Conservation (phyloP, 768 basidiomycete species). For the Scleroderma citrinum region DNA sequence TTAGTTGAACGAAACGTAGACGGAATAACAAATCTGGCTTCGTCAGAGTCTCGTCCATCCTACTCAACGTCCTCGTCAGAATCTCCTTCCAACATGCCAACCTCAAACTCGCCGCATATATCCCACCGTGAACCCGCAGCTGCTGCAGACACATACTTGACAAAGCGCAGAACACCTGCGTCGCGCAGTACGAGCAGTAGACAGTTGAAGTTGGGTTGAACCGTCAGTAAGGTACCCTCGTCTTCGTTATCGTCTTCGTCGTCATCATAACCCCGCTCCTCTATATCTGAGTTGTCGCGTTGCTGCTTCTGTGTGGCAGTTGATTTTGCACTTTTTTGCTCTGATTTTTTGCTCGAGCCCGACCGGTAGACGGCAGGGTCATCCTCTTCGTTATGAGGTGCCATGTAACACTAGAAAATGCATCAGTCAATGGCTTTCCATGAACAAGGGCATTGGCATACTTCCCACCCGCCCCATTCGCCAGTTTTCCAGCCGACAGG, state of each 20-base stretch:
- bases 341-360: slow-evolving; percentile 35
- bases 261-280: slow-evolving; percentile 32
- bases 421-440: neutral
- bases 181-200: slow-evolving; percentile 87
- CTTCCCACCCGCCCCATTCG: slow-evolving; percentile 94
- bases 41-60: slow-evolving; percentile 5
- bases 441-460: slow-evolving; percentile 25
- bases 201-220: slow-evolving; percentile 86
- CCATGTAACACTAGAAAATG: slow-evolving; percentile 75
- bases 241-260: slow-evolving; percentile 41
- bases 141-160: slow-evolving; percentile 88
- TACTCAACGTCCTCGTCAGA: slow-evolving; percentile 38
- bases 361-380: slow-evolving; percentile 92
- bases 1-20: slow-evolving; percentile 22
- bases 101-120: slow-evolving; percentile 85
- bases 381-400: slow-evolving; percentile 90
- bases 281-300: slow-evolving; percentile 5
- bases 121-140: slow-evolving; percentile 94
- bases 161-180: slow-evolving; percentile 89
- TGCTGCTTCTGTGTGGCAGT: slow-evolving; percentile 9
- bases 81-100: slow-evolving; percentile 70
- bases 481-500: slow-evolving; percentile 59
- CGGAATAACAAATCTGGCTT: neutral
- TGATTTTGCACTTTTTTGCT: slow-evolving; percentile 13
- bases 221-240: slow-evolving; percentile 77